Conservation (phyloP, 176 grass and related monocot genomes). For the Aegilops sharonensis region DNA sequence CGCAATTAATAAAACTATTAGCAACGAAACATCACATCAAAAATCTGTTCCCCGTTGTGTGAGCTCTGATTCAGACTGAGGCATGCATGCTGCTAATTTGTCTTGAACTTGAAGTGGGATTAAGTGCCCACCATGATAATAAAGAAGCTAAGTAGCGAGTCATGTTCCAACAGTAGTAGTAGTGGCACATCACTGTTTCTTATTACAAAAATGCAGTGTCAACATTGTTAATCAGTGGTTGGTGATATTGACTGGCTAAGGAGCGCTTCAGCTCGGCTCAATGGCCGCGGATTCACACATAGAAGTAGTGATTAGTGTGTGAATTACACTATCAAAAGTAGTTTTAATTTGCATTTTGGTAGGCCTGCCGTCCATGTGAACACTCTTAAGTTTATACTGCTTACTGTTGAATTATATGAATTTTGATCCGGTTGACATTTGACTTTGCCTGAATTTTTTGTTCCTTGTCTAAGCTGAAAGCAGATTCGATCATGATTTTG, state of each 20-base stretch:
- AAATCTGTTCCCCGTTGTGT: neutral
- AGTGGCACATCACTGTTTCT: neutral
- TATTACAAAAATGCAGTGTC: neutral
- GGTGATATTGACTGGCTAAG: constrained; percentile 7
- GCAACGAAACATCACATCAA: neutral
- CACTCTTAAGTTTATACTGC: neutral
- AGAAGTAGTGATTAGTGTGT: too few relatives aligned
- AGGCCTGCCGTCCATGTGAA: too few relatives aligned
- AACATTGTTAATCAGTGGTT: constrained; percentile 14
- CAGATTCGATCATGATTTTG: neutral
- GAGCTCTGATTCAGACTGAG: neutral
- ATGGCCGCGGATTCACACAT: neutral
- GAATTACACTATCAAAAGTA: too few relatives aligned
- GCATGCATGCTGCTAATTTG: neutral
- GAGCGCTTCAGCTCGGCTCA: neutral
- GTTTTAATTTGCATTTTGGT: too few relatives aligned
- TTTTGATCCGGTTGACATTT: neutral
- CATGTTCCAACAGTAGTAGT: neutral
- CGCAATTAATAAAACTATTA: constrained; percentile 6
- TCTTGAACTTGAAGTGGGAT: neutral
- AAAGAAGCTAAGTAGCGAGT: neutral
- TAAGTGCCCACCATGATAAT: neutral
- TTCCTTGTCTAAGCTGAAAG: neutral
- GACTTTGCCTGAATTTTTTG: neutral
- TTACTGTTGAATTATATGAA: neutral